phyloP scores from a whole-genome alignment of 495 filamentous ascomycete species.

The Talaromyces stipitatus region DNA sequence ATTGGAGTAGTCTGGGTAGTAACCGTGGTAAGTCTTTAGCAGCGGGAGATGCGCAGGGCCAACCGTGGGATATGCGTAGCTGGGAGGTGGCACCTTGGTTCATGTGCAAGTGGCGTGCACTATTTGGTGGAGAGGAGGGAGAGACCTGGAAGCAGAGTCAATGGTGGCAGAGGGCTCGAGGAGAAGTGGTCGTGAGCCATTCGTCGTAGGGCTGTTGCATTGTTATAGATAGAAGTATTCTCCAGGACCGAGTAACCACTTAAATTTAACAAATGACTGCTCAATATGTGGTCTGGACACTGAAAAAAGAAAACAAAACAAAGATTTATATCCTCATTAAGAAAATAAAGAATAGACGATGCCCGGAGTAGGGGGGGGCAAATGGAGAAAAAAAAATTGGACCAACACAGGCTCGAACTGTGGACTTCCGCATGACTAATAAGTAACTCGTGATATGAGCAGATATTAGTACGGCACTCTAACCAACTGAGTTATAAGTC shows the following conservation, averaged over 20 bases:
- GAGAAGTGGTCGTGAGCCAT: background rate
- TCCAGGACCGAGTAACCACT: too few relatives aligned
- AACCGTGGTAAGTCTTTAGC: background rate
- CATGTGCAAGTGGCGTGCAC: constrained; percentile 21
- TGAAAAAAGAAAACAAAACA: too few relatives aligned
- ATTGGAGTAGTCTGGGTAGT: constrained; percentile 4
- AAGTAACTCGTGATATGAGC: background rate
- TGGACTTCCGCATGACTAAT: background rate
- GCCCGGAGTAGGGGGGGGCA: background rate
- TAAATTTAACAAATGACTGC: too few relatives aligned
- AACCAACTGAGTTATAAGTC: background rate
- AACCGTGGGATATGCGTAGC: constrained; percentile 26
- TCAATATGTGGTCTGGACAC: too few relatives aligned
- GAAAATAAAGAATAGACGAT: background rate
- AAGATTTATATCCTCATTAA: too few relatives aligned
- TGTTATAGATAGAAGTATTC: too few relatives aligned
- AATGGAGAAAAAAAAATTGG: background rate
- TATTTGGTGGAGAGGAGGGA: constrained; percentile 9
- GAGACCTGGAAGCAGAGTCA: background rate
- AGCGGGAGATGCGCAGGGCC: constrained; percentile 1
- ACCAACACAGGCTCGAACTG: background rate
- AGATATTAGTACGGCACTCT: background rate
- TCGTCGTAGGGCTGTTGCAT: too few relatives aligned
- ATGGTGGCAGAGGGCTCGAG: constrained; percentile 1
- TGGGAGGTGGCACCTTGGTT: constrained; percentile 35